phyloP scores from a whole-genome alignment of 139 green algal genomes.

The Auxenochlorella pyrenoidosa region DNA sequence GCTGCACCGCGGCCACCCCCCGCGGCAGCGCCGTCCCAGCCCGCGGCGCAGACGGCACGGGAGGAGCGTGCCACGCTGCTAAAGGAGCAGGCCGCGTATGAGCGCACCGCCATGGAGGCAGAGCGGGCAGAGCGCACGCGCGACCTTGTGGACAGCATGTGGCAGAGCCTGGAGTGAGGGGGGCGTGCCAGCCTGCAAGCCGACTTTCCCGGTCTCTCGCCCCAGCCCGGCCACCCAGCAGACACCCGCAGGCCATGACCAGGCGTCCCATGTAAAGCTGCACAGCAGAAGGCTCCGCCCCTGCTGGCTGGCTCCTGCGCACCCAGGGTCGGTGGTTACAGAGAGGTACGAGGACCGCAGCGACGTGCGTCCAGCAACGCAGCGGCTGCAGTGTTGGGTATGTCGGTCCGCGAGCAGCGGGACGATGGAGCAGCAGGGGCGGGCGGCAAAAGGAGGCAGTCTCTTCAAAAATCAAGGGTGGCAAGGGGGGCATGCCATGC shows the following conservation, averaged over 20 bases:
- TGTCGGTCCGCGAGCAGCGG: background rate
- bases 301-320: background rate
- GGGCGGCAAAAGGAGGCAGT: background rate
- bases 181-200: background rate
- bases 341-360: background rate
- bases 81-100: conserved; percentile 29
- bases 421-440: background rate
- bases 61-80: conserved; percentile 14
- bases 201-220: no score
- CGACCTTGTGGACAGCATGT: conserved; percentile 38
- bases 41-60: background rate
- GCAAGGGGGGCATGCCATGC: background rate
- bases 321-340: background rate
- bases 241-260: no score
- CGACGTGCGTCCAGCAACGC: background rate
- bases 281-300: background rate
- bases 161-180: conserved; percentile 53
- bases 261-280: no score
- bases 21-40: background rate
- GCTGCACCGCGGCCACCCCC: background rate
- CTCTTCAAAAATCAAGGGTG: background rate
- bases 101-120: conserved; percentile 15
- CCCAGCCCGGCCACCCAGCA: no score
- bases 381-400: background rate
- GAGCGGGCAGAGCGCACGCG: conserved; percentile 34